These are phyloP conservation scores for Colletotrichum tropicale DNA, from an alignment of 2,329 filamentous ascomycete species.

Conservation along the genomic window DNA sequence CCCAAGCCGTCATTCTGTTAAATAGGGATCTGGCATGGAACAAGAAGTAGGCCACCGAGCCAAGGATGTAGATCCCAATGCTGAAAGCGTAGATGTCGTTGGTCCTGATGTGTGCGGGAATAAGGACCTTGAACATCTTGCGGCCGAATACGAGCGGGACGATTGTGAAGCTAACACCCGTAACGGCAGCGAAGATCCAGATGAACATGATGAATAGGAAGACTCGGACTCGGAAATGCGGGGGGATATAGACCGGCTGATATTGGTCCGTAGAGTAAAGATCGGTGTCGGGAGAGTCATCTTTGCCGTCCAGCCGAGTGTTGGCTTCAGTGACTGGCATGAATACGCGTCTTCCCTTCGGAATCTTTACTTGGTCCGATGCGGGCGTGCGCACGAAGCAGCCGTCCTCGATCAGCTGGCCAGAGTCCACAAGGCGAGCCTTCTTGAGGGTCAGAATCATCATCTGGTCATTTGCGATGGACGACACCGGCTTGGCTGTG, in stretches of 20 bases:
- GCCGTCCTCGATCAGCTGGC: conserved; percentile 71
- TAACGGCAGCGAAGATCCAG: conserved; percentile 91
- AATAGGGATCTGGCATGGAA: conserved; percentile 53
- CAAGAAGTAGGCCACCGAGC: conserved; percentile 66
- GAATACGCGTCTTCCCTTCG: conserved; percentile 83
- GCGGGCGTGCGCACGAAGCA: conserved; percentile 90
- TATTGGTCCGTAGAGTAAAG: conserved; percentile 66
- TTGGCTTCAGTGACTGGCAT: conserved; percentile 75
- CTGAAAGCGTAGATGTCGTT: conserved; percentile 98
- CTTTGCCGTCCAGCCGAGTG: conserved; percentile 63
- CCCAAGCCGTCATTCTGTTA: conserved; percentile 34
- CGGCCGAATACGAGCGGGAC: conserved; percentile 87
- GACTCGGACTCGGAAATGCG: conserved; percentile 80
- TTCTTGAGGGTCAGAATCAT: conserved; percentile 42
- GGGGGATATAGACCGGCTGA: conserved; percentile 80
- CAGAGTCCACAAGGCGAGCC: conserved; percentile 47
- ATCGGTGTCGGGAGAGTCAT: conserved; percentile 58
- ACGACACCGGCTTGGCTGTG: conserved; percentile 44
- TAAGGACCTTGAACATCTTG: conserved; percentile 72
- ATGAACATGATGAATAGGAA: conserved; percentile 87
- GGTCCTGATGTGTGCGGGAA: conserved; percentile 74
- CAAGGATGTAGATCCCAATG: conserved; percentile 83
- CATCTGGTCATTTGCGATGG: conserved; percentile 41
- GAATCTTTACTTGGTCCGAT: conserved; percentile 93
- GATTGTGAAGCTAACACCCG: conserved; percentile 85